Conservation (phyloP, 2,329 filamentous ascomycete genomes). For the Hymenoscyphus linearis region DNA sequence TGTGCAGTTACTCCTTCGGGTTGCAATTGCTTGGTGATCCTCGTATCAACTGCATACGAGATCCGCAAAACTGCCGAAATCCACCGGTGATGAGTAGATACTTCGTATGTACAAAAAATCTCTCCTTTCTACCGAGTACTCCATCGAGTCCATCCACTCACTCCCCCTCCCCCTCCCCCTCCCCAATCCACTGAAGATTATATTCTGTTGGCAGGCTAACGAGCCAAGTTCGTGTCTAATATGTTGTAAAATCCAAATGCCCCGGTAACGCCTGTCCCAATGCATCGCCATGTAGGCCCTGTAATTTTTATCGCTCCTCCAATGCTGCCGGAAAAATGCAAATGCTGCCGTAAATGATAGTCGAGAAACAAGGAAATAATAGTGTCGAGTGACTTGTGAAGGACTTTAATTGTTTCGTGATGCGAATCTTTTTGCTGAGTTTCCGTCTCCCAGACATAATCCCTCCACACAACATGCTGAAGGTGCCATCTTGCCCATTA, state of each 20-base stretch:
- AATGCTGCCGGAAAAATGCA: neutral
- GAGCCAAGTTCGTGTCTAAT: neutral
- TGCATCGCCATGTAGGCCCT: constrained; percentile 7
- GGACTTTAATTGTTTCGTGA: neutral
- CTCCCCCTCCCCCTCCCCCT: neutral
- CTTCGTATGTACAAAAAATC: neutral
- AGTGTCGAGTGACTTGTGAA: neutral
- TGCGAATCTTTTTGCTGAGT: constrained; percentile 14
- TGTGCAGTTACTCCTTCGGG: neutral
- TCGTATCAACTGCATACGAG: neutral
- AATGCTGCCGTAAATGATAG: neutral
- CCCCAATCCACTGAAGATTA: neutral
- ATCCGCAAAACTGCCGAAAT: neutral
- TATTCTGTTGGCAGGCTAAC: neutral
- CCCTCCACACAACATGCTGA: constrained; percentile 27
- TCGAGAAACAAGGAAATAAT: neutral
- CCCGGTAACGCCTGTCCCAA: constrained; percentile 8
- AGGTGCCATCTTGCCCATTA: constrained; percentile 23
- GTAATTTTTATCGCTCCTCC: constrained; percentile 4
- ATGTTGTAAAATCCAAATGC: neutral
- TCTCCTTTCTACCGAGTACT: neutral
- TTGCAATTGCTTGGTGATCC: neutral
- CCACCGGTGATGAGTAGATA: neutral
- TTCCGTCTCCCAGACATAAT: constrained; percentile 24
- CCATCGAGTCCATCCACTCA: neutral